A percentile compares a stretch with the other conserved stretches of the same genome.
Evolutionary conservation across 306 rosid species (phyloP).

Genomic region (Vigna mungo): DNA sequence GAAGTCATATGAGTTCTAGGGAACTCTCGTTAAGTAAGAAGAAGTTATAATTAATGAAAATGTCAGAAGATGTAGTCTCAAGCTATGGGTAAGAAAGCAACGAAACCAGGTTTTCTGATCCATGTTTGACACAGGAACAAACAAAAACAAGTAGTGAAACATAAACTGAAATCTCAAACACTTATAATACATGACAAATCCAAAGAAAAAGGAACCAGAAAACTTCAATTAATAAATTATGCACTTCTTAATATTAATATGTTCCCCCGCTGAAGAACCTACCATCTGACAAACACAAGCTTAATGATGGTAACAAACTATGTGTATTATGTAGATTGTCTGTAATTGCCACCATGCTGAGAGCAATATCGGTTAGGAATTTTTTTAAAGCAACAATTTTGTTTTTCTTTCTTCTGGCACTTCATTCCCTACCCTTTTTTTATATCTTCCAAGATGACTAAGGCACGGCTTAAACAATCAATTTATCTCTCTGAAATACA

Average conservation of each 20-base stretch:
- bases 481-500: constrained; percentile 12
- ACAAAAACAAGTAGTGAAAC: constrained; percentile 18
- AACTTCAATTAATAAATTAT: constrained; percentile 24
- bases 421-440: not conserved
- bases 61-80: constrained; percentile 11
- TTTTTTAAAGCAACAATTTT: not conserved
- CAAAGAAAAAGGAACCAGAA: constrained; percentile 25
- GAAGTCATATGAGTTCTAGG: not conserved
- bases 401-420: constrained; percentile 1
- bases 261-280: constrained; percentile 19
- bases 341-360: not conserved
- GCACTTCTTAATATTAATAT: not conserved
- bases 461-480: constrained; percentile 21
- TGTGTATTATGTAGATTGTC: no score
- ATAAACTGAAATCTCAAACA: constrained; percentile 3
- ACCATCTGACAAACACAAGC: not conserved
- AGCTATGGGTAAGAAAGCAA: constrained; percentile 17
- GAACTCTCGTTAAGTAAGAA: no score
- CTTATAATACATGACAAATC: not conserved
- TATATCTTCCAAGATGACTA: not conserved
- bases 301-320: no score
- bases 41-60: constrained; percentile 29
- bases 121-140: not conserved
- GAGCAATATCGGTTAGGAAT: constrained; percentile 1
- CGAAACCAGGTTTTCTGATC: not conserved